A percentile compares a stretch with the other conserved stretches of the same genome.
phyloP scores from a whole-genome alignment of 1,139 yeast genomes.

The Magnusiomyces ingens region DNA sequence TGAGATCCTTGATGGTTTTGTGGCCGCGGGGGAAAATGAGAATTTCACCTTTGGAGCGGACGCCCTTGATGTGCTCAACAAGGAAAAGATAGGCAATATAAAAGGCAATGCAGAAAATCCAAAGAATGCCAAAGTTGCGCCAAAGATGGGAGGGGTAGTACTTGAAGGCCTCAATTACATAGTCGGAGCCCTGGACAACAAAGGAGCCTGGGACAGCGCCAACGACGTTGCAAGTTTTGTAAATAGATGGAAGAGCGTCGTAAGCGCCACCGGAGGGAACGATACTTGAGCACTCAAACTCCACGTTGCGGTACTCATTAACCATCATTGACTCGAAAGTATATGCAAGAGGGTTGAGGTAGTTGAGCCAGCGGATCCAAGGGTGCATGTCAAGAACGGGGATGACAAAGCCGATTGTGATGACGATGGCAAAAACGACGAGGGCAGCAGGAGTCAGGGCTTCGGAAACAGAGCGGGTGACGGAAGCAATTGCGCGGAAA shows the following conservation, averaged over 20 bases:
- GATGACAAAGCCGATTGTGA: slow-evolving; percentile 70
- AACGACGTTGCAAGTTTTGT: slow-evolving; percentile 53
- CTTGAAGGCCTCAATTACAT: slow-evolving; percentile 40
- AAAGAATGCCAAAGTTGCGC: slow-evolving; percentile 74
- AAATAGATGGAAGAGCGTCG: slow-evolving; percentile 34
- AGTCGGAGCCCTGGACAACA: slow-evolving; percentile 52
- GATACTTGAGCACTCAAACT: slow-evolving; percentile 39
- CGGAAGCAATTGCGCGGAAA: slow-evolving; percentile 66
- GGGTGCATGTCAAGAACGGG: slow-evolving; percentile 63
- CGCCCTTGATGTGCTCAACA: slow-evolving; percentile 63
- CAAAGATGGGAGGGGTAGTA: slow-evolving; percentile 60
- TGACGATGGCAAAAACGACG: slow-evolving; percentile 51
- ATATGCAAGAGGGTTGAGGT: slow-evolving; percentile 63
- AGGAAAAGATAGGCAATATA: slow-evolving; percentile 48
- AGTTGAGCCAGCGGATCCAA: slow-evolving; percentile 78
- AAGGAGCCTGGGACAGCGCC: slow-evolving; percentile 56
- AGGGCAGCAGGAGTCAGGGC: slow-evolving; percentile 72
- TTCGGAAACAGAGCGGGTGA: slow-evolving; percentile 51
- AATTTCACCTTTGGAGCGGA: slow-evolving; percentile 78
- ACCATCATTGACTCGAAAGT: slow-evolving; percentile 62
- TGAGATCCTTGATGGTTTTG: slow-evolving; percentile 22
- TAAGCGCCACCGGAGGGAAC: slow-evolving; percentile 48
- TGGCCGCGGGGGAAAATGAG: slow-evolving; percentile 54
- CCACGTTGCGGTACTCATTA: slow-evolving; percentile 48
- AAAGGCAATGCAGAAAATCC: slow-evolving; percentile 52